A percentile compares a stretch with the other conserved stretches of the same genome.
Conservation (phyloP, 139 green algal species). For the Closterium sp. region DNA sequence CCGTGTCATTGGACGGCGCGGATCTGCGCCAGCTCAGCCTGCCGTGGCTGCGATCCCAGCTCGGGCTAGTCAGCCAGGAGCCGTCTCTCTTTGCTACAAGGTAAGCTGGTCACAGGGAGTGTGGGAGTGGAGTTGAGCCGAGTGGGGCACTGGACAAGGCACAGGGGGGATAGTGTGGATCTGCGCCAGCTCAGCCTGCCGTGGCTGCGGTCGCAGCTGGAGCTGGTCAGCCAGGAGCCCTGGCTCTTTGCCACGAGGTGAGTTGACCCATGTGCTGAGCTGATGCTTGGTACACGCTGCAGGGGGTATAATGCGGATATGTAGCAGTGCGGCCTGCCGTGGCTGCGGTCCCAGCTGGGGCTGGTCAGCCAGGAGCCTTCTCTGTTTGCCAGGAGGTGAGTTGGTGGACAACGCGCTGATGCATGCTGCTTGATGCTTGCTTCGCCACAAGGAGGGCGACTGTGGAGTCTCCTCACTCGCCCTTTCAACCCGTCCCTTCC, state of each 20-base stretch:
- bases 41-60: conserved; percentile 68
- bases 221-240: not conserved
- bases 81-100: conserved; percentile 40
- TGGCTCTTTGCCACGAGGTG: conserved; percentile 34
- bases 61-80: conserved; percentile 70
- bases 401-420: too few relatives aligned
- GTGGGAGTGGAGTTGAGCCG: conserved; percentile 50
- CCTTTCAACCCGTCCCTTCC: too few relatives aligned
- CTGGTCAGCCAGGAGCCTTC: not conserved
- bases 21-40: conserved; percentile 72
- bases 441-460: too few relatives aligned
- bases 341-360: not conserved
- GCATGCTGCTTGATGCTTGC: too few relatives aligned
- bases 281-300: not conserved
- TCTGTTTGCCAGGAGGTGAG: conserved; percentile 31
- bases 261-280: conserved; percentile 45
- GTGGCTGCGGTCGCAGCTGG: not conserved
- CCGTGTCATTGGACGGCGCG: conserved; percentile 67
- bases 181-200: not conserved
- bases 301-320: not conserved
- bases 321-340: not conserved
- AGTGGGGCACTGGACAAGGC: not conserved
- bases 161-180: not conserved
- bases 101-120: conserved; percentile 8
- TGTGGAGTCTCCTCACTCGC: too few relatives aligned